phyloP scores from a whole-genome alignment of 495 filamentous ascomycete species.

The Darksidea phi region DNA sequence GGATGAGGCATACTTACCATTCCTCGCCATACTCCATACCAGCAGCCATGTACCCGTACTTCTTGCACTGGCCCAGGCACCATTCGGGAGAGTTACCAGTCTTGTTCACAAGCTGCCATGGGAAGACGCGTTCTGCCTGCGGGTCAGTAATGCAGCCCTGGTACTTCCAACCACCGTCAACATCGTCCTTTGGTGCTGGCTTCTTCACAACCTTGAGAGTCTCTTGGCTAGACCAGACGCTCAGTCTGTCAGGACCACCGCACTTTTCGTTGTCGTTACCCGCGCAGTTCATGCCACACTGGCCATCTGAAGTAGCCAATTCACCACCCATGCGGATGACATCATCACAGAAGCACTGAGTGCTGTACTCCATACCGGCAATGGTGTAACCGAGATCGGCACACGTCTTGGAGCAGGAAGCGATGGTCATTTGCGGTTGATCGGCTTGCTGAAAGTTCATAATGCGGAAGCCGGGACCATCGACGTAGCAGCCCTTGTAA shows the following conservation, averaged over 20 bases:
- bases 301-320: constrained; percentile 2
- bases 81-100: constrained; percentile 2
- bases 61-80: constrained; percentile 11
- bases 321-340: constrained; percentile 8
- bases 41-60: constrained; percentile 9
- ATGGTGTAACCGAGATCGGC: constrained; percentile 10
- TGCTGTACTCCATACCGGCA: constrained; percentile 12
- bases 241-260: constrained; percentile 45
- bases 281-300: constrained; percentile 39
- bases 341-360: constrained; percentile 20
- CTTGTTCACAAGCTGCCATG: constrained; percentile 5
- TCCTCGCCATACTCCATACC: constrained; percentile 11
- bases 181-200: background rate
- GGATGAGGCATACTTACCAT: background rate
- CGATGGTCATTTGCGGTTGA: constrained; percentile 2
- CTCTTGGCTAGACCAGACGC: constrained; percentile 35
- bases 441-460: constrained; percentile 9
- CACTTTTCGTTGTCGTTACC: constrained; percentile 47
- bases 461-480: constrained; percentile 11
- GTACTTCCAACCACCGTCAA: constrained; percentile 8
- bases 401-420: constrained; percentile 8
- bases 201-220: background rate
- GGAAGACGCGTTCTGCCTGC: background rate
- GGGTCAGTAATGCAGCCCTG: constrained; percentile 8
- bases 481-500: constrained; percentile 22